A percentile compares a stretch with the other conserved stretches of the same genome.
These are phyloP conservation scores for Aureobasidium musti DNA, from an alignment of 2,329 filamentous ascomycete genomes.

Conservation along the genomic window DNA sequence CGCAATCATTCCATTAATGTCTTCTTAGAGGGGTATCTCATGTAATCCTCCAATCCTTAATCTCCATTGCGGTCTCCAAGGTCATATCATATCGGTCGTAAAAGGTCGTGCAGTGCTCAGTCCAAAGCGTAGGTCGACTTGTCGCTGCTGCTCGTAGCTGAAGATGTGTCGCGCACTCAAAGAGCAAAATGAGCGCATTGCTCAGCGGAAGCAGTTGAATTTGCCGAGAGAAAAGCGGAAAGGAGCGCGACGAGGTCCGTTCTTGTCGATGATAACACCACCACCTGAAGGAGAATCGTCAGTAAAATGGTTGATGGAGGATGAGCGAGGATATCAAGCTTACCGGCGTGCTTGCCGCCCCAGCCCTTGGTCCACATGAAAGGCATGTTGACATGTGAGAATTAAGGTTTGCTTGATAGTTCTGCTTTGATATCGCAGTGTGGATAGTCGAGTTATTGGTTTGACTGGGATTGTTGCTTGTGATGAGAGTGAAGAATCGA, in stretches of 20 bases:
- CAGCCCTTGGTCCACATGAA: slow-evolving; percentile 53
- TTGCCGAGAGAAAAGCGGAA: slow-evolving; percentile 54
- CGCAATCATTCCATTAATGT: not conserved
- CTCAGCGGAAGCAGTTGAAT: slow-evolving; percentile 57
- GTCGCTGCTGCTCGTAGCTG: not conserved
- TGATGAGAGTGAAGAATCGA: not conserved
- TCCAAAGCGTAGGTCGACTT: not conserved
- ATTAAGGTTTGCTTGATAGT: not conserved
- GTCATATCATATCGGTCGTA: slow-evolving; percentile 9
- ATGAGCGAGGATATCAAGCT: slow-evolving; percentile 30
- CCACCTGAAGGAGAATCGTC: slow-evolving; percentile 43
- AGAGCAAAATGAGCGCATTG: not conserved
- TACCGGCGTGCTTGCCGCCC: slow-evolving; percentile 49
- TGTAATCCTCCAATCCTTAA: not conserved
- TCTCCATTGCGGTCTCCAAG: not conserved
- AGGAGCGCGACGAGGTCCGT: slow-evolving; percentile 54
- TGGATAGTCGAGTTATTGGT: not conserved
- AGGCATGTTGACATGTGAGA: slow-evolving; percentile 41
- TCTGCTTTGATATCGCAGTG: not conserved
- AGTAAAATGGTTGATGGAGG: not conserved
- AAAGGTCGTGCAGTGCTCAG: not conserved
- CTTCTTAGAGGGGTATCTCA: not conserved
- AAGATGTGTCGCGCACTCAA: not conserved
- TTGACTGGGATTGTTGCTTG: not conserved
- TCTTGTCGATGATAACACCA: slow-evolving; percentile 54